These are phyloP conservation scores for Cynara cardunculus DNA, from an alignment of 129 eudicot species.

Conservation along the genomic window DNA sequence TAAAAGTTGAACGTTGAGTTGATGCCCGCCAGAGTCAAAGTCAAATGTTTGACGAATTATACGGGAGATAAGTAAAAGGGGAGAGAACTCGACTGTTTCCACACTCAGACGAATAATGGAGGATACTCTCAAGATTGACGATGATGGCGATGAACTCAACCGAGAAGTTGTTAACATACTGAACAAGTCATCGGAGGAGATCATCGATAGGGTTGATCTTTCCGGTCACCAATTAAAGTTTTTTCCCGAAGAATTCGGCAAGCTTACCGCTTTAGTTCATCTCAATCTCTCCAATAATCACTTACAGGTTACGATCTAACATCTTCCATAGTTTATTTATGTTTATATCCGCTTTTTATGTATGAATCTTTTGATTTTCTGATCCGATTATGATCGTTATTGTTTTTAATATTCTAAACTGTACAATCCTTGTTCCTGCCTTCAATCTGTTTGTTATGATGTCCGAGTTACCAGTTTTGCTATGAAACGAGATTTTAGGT, in stretches of 20 bases:
- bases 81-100: neutral
- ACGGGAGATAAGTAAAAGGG: neutral
- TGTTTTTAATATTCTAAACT: neutral
- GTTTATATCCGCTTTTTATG: neutral
- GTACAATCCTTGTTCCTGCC: neutral
- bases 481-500: neutral
- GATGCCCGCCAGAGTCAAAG: neutral
- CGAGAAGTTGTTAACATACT: slow-evolving; percentile 26
- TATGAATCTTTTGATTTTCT: neutral
- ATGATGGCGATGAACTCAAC: slow-evolving; percentile 27
- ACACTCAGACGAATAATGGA: slow-evolving; percentile 4
- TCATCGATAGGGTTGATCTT: slow-evolving; percentile 29
- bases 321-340: neutral
- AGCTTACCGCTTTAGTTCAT: slow-evolving; percentile 23
- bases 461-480: neutral
- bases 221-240: slow-evolving; percentile 37
- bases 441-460: neutral
- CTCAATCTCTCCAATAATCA: slow-evolving; percentile 56
- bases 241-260: slow-evolving; percentile 42
- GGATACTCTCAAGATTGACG: slow-evolving; percentile 11
- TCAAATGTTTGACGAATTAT: slow-evolving; percentile 20
- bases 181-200: neutral
- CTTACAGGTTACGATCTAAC: slow-evolving; percentile 29
- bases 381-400: neutral
- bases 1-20: neutral